Percentiles rank a stretch among this genome's conserved stretches.
Conservation (phyloP, 23 red algal genomes). For the Chondrus crispus region DNA sequence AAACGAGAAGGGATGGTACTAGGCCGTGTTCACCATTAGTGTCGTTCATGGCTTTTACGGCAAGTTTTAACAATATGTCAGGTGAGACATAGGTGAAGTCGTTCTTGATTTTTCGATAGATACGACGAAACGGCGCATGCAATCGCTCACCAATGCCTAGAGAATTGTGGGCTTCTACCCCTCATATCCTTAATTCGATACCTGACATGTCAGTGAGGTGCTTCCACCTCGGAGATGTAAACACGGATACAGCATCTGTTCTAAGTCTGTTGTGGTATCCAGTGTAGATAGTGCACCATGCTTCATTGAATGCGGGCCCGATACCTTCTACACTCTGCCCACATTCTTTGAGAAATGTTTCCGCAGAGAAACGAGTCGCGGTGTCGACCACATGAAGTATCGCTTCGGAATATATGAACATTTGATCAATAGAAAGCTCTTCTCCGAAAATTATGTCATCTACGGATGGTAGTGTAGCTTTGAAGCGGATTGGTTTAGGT, state of each 20-base stretch:
- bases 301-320: not conserved
- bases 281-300: not conserved
- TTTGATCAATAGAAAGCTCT: conserved; percentile 10
- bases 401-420: not conserved
- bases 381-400: conserved; percentile 7
- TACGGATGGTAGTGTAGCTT: not conserved
- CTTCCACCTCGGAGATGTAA: not conserved
- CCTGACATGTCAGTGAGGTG: not conserved
- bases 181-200: not conserved
- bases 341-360: not conserved
- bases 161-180: not conserved
- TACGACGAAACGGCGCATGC: not conserved
- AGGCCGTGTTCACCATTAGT: not conserved
- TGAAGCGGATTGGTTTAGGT: not conserved
- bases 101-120: not conserved
- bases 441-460: not conserved
- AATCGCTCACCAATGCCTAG: not conserved
- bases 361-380: not conserved
- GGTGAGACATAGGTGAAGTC: not conserved
- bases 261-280: not conserved
- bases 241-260: not conserved
- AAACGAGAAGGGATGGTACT: not conserved
- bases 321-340: not conserved
- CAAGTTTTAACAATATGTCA: not conserved
- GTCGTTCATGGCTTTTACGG: not conserved